Evolutionary conservation across 1,284 basidiomycete genomes (phyloP), one percentile per base, ranked within the genome.

Genomic region (Psilocybe mexicana): DNA sequence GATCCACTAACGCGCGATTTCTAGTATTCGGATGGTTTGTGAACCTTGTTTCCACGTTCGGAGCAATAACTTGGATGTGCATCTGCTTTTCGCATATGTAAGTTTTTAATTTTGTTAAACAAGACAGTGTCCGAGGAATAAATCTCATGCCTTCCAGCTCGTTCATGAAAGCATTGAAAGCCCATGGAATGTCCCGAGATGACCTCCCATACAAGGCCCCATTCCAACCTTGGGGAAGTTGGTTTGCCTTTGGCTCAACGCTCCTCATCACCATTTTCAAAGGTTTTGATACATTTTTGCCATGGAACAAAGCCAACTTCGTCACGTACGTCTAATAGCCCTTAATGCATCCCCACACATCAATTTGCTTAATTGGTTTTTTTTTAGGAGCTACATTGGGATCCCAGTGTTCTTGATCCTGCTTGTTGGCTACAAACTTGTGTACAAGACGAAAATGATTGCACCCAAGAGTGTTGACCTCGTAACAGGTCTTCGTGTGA

Each of bases 1-100:
- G 50, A n/a, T 8, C n/a, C 2, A 47, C 14, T 30, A 40, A 50
- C 43, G 36, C 45, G n/a, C 52, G 44, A 42, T 46, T 33, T 52
- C 44, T 52, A 76, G 84, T 90, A 11, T 92, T 91, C 68, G 78
- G 76, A 14, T 92, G 86, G 80, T 91, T 92, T 64, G 84, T 87
- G 30, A 85, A 85, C 62, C 70, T 88, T 47, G 85, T 88, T 42
- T 84, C 85, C 6, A 84, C 85, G 45, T 87, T 87, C 64, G 89
- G 88, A 44, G 83, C 86, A 25, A 75, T 88, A 23, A 88, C 87
- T 6, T 90, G 89, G 88, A 84, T 92, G 77, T 83, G 79, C 24
- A 91, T 93, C 58, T 72, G 82, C 43, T 83, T 80, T 48, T 82
- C 83, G 8, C 89, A 92, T 72, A 83, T 91, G 82, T 85, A 67